A percentile compares a stretch with the other conserved stretches of the same genome.
Evolutionary conservation across 257 asterid genomes (phyloP).

Genomic region (Nemophila menziesii): DNA sequence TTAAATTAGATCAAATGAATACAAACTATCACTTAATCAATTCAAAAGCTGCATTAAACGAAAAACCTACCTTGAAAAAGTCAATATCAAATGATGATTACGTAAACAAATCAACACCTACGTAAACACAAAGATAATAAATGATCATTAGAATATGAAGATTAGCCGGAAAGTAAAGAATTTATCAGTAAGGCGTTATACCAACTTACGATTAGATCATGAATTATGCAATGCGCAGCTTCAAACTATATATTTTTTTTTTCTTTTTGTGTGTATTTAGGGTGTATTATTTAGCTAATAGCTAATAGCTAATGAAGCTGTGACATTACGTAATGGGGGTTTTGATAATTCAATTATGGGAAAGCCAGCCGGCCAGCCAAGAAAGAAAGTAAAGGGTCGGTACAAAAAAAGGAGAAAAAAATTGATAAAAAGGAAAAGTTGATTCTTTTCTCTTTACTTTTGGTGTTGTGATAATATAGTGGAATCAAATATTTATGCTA

Average conservation of each 20-base stretch:
- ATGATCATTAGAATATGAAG: background rate
- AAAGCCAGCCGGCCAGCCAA: background rate
- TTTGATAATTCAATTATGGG: background rate
- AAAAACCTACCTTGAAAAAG: conserved; percentile 24
- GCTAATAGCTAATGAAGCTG: background rate
- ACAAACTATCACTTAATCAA: background rate
- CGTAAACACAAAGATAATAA: conserved; percentile 13
- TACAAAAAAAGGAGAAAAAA: background rate
- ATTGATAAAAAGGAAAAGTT: conserved; percentile 6
- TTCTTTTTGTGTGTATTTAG: background rate
- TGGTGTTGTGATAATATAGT: background rate
- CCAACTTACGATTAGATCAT: background rate
- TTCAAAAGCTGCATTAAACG: conserved; percentile 8
- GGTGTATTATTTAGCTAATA: background rate
- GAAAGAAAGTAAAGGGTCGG: conserved; percentile 2
- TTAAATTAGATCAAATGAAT: background rate
- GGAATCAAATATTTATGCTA: background rate
- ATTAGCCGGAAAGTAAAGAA: background rate
- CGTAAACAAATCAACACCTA: conserved; percentile 26
- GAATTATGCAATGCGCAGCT: background rate
- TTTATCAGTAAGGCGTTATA: background rate
- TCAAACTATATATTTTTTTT: background rate
- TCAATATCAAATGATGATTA: conserved; percentile 7
- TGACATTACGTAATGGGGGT: background rate
- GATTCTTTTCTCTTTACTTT: background rate